Evolutionary conservation across 495 filamentous ascomycete species (phyloP).

Genomic region (Neurospora tetraspora): DNA sequence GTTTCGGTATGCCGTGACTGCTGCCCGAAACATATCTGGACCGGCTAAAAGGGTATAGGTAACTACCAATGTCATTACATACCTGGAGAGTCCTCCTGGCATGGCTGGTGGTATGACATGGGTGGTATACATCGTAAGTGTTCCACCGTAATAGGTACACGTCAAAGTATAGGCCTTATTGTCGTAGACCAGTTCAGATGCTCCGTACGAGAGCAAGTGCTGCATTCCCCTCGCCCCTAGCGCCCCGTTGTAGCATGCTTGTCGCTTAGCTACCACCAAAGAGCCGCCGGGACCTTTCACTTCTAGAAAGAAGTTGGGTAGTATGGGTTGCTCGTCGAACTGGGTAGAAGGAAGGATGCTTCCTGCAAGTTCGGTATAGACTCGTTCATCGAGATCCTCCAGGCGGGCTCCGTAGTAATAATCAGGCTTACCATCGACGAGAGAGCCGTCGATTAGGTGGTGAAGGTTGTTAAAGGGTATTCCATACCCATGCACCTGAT

Average conservation of each 20-base stretch:
- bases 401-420: neutral
- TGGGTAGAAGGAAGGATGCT: neutral
- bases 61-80: neutral
- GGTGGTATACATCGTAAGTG: neutral
- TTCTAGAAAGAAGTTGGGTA: neutral
- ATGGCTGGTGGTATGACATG: neutral
- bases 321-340: neutral
- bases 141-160: neutral
- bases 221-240: neutral
- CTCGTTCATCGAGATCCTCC: neutral
- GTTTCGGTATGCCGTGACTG: neutral
- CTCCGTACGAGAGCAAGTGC: neutral
- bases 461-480: neutral
- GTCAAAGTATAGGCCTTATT: neutral
- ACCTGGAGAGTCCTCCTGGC: neutral
- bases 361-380: neutral
- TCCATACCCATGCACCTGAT: rapidly evolving
- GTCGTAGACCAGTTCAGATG: neutral
- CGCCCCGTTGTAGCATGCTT: neutral
- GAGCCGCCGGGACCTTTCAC: neutral
- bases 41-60: neutral
- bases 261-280: neutral
- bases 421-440: rapidly evolving
- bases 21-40: neutral
- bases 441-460: neutral